Conservation (phyloP, 1,284 basidiomycete genomes). For the Fistulina hepatica region DNA sequence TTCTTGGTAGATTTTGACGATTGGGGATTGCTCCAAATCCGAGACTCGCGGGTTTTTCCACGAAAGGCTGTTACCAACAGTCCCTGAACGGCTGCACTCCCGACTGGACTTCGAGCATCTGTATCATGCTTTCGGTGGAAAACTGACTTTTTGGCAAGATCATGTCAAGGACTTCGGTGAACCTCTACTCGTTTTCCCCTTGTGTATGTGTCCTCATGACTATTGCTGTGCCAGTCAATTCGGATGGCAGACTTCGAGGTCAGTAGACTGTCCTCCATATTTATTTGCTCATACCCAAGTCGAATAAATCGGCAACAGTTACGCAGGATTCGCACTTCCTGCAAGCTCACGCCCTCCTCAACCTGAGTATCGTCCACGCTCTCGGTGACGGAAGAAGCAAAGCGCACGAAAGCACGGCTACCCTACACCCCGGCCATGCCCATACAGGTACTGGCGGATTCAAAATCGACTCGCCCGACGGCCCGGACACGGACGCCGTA, state of each 20-base stretch:
- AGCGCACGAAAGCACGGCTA: neutral
- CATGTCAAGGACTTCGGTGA: conserved; percentile 63
- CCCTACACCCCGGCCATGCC: neutral
- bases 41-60: conserved; percentile 58
- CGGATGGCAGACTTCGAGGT: conserved; percentile 31
- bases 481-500: conserved; percentile 23
- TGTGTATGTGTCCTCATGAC: conserved; percentile 6
- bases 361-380: conserved; percentile 66
- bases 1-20: conserved; percentile 55
- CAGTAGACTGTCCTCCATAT: conserved; percentile 6
- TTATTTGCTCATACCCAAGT: conserved; percentile 3
- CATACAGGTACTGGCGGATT: conserved; percentile 23
- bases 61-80: conserved; percentile 46
- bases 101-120: conserved; percentile 56
- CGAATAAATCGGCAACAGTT: conserved; percentile 33
- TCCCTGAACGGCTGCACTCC: conserved; percentile 44
- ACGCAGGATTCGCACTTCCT: conserved; percentile 66
- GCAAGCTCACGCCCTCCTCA: conserved; percentile 63
- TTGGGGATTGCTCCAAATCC: conserved; percentile 64
- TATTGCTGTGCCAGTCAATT: conserved; percentile 27
- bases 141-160: conserved; percentile 70
- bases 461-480: conserved; percentile 17
- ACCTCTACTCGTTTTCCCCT: conserved; percentile 19
- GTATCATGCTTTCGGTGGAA: conserved; percentile 72
- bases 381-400: conserved; percentile 15